Base-by-base conservation (phyloP, 768 basidiomycete species). In the Melanogaster broomeanus region DNA sequence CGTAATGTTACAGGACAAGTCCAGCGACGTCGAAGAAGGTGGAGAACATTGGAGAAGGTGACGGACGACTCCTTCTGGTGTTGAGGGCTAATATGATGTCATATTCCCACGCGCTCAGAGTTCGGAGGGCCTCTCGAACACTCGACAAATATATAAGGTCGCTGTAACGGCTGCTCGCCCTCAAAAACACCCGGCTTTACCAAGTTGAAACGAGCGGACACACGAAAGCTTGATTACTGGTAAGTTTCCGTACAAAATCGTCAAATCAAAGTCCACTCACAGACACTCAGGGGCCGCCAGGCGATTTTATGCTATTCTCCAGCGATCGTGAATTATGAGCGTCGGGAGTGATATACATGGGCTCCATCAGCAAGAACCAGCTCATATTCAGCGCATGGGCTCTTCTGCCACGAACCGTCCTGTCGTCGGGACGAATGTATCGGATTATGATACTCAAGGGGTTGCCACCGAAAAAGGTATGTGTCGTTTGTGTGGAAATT, bases 391-490 rank as follows among this genome's bases (percentile, higher is more conserved):
- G 27, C 7, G 18, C 8, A 27, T 41, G n/a, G 31, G 34, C 3
- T 15, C 50, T 18, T n/a, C 43, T 24, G 13, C 22, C 10, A n/a
- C 12, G 18, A 16, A 37, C 18, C 40, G 33, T 7, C 18, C 41
- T 40, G 35, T 9, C 18, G 2, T 40, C 22, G 35, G 25, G n/a
- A 15, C 21, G 13, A 22, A 21, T 33, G 22, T 22, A 21, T 25
- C 24, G 12, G 24, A 19, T n/a, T 5, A 4, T 27, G n/a, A 18
- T 28, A 38, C 28, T 22, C 41, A 41, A 16, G 43, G 21, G 43
- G 45, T 37, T 24, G 21, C 34, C 33, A 38, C 49, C 45, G 43
- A 51, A 56, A 59, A 50, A 45, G 59, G 60, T 61, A 57, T 59
- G 60, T 59, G 41, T 56, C 50, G 42, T 51, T 50, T 43, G 37